Base-by-base conservation (phyloP, 352 stramenopile genomes). In the Phytopythium delawarense region DNA sequence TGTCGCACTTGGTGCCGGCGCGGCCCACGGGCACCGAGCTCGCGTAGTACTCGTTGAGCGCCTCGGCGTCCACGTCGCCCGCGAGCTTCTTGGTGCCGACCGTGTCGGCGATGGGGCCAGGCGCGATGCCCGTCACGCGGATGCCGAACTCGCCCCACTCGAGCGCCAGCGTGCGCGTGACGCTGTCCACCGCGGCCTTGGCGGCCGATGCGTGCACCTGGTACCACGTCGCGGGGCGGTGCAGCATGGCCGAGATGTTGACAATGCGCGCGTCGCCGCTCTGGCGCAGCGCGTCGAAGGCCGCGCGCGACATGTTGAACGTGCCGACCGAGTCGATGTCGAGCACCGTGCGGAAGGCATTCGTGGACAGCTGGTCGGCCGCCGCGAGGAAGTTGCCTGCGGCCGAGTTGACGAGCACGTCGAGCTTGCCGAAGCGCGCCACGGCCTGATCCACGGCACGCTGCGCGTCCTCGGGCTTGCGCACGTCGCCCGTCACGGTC, bases 91-190 rank as follows among this genome's bases (percentile, higher is more conserved):
- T 87, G 34, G 91, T 98, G 42, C 96, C 96, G 6, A 91, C 95
- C 12, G 96, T 99, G 70, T 98, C 81, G 2, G 82, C 93, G 69
- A 99, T 98, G 16, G 96, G 93, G 2, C 96, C 96, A 7, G 96
- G 96, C n/a, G 96, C 96, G 35, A 99, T 92, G 15, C 92, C 93
- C 39, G 92, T 96, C 0, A 99, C 94, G 45, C 96, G 75, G 58
- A 99, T 98, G 37, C 84, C 79, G 71, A 97, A 91, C n/a, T 78
- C 69, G 1, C 96, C 96, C 96, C 96, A 99, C 80, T 99, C 96
- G n/a, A 99, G 74, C 45, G 94, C 96, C 15, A 99, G 79, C 56
- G 83, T 94, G 59, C 94, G 84, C 28, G 96, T 99, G 44, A 99
- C 78, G 46, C 83, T 97, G 85, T 99, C 96, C 23, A 99, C 89